Conservation (phyloP, 1,139 yeast genomes). For the Candida labiduridarum region DNA sequence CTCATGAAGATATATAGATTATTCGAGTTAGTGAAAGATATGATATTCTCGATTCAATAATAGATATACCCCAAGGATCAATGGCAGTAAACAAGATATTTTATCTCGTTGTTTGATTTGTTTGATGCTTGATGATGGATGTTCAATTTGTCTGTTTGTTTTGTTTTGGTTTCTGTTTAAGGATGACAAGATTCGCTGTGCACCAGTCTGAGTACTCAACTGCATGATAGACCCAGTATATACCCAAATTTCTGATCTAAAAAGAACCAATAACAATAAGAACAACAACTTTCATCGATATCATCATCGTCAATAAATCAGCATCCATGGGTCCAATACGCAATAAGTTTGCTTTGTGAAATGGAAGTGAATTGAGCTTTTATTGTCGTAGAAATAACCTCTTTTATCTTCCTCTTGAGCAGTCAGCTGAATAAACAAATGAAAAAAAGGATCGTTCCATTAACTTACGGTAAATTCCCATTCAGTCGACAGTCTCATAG, state of each 20-base stretch:
- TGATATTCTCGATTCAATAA: neutral
- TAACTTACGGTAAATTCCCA: too few species aligned
- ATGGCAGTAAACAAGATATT: neutral
- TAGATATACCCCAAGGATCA: neutral
- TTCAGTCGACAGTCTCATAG: too few species aligned
- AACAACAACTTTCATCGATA: too few species aligned
- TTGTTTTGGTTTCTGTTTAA: constrained; percentile 8
- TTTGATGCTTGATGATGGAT: neutral
- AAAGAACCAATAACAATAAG: neutral
- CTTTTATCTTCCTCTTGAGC: too few species aligned
- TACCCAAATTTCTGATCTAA: constrained; percentile 45
- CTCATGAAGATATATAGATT: neutral
- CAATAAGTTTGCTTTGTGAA: too few species aligned
- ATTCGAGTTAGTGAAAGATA: neutral
- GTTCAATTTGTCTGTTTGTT: neutral
- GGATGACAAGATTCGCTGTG: constrained; percentile 48
- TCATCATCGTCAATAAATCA: too few species aligned
- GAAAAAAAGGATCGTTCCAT: too few species aligned
- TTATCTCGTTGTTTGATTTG: neutral
- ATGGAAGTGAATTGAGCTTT: too few species aligned
- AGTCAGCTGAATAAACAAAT: too few species aligned
- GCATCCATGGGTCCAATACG: too few species aligned
- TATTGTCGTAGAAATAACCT: too few species aligned
- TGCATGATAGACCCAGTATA: constrained; percentile 48
- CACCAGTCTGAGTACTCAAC: constrained; percentile 50